A percentile compares a stretch with the other conserved stretches of the same genome.
These are phyloP conservation scores for Avena insularis DNA, from an alignment of 176 grass and related monocot genomes.

Conservation along the genomic window DNA sequence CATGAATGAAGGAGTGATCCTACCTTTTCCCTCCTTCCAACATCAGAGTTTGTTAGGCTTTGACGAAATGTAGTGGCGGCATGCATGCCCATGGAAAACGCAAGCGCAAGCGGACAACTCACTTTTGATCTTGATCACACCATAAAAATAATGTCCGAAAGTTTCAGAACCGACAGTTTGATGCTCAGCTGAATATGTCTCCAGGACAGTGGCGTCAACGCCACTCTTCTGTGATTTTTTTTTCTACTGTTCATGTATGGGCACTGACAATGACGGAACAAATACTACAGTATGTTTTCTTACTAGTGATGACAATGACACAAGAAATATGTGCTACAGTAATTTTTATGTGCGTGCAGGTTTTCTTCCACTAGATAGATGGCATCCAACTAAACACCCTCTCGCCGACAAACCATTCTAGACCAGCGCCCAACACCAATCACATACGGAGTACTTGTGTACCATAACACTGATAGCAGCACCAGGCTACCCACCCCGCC, in stretches of 20 bases:
- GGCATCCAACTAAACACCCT: background rate
- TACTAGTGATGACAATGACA: constrained; percentile 8
- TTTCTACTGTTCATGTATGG: background rate
- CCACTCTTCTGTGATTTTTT: background rate
- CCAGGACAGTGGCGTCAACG: background rate
- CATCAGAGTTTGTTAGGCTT: constrained; percentile 69
- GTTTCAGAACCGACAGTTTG: constrained; percentile 38
- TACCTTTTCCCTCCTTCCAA: constrained; percentile 40
- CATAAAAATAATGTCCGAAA: background rate
- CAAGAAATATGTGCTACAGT: background rate
- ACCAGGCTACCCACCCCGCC: background rate
- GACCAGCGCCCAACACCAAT: constrained; percentile 11
- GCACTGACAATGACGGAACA: background rate
- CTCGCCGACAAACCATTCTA: background rate
- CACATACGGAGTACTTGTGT: background rate
- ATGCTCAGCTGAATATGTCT: background rate
- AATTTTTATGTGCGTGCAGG: background rate
- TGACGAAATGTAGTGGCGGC: constrained; percentile 41
- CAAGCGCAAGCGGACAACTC: constrained; percentile 28
- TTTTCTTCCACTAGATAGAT: background rate
- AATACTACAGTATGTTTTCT: background rate
- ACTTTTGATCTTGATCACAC: background rate
- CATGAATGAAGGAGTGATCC: background rate
- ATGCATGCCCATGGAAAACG: constrained; percentile 1
- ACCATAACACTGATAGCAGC: background rate